Evolutionary conservation across 768 basidiomycete genomes (phyloP).

Genomic region (Jaapia argillacea): DNA sequence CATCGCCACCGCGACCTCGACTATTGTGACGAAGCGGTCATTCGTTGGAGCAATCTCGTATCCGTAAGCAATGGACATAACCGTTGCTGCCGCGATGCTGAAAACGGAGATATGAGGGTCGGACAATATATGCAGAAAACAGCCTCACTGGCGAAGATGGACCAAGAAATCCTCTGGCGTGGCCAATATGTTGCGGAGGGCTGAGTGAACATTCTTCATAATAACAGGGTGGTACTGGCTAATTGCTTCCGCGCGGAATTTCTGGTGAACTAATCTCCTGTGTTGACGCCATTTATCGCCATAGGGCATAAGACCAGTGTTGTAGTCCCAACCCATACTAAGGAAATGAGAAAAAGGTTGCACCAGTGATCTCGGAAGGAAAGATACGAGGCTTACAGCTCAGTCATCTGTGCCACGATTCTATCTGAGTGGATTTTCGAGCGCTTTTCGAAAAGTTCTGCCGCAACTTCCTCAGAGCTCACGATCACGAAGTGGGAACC

Average conservation of each 20-base stretch:
- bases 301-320: slow-evolving; percentile 24
- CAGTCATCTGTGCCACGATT: slow-evolving; percentile 5
- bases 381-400: slow-evolving; percentile 8
- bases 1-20: slow-evolving; percentile 12
- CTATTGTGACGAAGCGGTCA: slow-evolving; percentile 3
- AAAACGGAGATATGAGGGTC: not conserved
- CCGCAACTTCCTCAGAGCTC: not conserved
- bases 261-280: slow-evolving; percentile 26
- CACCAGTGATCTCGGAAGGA: too few relatives aligned
- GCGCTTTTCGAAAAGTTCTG: not conserved
- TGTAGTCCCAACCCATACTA: slow-evolving; percentile 29
- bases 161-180: slow-evolving; percentile 17
- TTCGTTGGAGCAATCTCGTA: not conserved
- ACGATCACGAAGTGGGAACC: not conserved
- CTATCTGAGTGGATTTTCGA: not conserved
- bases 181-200: slow-evolving; percentile 19
- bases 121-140: not conserved
- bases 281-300: slow-evolving; percentile 27
- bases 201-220: slow-evolving; percentile 17
- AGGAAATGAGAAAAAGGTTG: not conserved
- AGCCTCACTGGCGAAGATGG: slow-evolving; percentile 13
- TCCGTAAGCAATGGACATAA: not conserved
- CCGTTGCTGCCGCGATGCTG: not conserved
- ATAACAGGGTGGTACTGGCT: slow-evolving; percentile 23
- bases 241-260: slow-evolving; percentile 20